A percentile compares a stretch with the other conserved stretches of the same genome.
Evolutionary conservation across 345 rosid genomes (phyloP).

Genomic region (Reutealis trisperma): DNA sequence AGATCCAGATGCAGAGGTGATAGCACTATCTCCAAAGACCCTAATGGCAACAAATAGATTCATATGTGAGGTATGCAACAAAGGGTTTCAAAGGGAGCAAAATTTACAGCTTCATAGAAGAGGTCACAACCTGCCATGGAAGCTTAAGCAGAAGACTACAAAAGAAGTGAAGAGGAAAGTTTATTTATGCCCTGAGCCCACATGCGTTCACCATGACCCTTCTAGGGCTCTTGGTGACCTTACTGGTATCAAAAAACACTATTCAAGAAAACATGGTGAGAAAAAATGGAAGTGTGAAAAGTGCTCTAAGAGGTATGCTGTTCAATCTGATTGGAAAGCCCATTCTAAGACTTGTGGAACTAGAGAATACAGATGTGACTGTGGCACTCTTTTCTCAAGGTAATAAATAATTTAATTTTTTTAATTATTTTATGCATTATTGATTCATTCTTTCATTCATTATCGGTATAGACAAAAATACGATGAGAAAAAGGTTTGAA

Average conservation of each 20-base stretch:
- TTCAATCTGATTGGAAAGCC: conserved; percentile 34
- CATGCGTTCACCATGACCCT: conserved; percentile 30
- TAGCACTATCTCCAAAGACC: conserved; percentile 32
- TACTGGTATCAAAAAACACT: conserved; percentile 28
- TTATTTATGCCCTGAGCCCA: conserved; percentile 29
- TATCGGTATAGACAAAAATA: conserved; percentile 4
- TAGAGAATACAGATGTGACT: conserved; percentile 26
- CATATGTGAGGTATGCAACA: conserved; percentile 34
- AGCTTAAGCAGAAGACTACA: conserved; percentile 30
- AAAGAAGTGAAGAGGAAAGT: conserved; percentile 31
- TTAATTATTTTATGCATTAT: not conserved
- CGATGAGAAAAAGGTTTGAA: not conserved
- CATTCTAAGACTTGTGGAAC: conserved; percentile 27
- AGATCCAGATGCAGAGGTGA: conserved; percentile 36
- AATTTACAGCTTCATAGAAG: conserved; percentile 30
- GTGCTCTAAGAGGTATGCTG: conserved; percentile 26
- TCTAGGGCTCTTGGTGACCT: conserved; percentile 35
- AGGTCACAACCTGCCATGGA: conserved; percentile 35
- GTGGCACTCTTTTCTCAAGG: conserved; percentile 30
- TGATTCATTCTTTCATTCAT: not conserved
- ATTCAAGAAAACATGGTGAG: conserved; percentile 30
- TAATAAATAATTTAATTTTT: not conserved
- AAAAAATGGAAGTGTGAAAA: conserved; percentile 33
- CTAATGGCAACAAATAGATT: conserved; percentile 35
- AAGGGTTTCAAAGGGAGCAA: conserved; percentile 33